Evolutionary conservation across 192 early-diverging fungal species (phyloP), one percentile per base, ranked within the genome.

Genomic region (Coemansia sp.): DNA sequence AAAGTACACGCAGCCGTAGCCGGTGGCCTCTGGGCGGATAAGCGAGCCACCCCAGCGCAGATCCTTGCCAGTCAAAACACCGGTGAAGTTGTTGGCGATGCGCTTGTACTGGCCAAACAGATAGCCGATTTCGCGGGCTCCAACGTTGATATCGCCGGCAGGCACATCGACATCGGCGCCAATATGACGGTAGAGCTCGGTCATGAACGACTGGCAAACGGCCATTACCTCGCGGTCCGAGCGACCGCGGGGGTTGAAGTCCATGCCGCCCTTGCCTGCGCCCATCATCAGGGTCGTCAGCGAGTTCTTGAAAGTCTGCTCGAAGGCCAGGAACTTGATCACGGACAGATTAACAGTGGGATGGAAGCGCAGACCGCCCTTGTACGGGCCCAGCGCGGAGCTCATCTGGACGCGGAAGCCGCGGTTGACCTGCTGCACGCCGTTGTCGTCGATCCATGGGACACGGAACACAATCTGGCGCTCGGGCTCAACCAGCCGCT

Each of bases 271-370:
- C 77, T 81, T 81, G 41, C 71, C 79, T 40, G 70, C 71, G 55
- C 78, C 78, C 67, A 81, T 81, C 69, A 70, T 73, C 41, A 81
- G 68, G n/a, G 68, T 75, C 36, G 78, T 80, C 38, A 81, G 78
- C 53, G 79, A 72, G 72, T 80, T 81, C 72, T 81, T 81, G 70
- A 81, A 81, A 39, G 69, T 79, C 68, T 81, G 80, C 65, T 81
- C 80, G 50, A 79, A 81, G 50, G 72, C 80, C 41, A 81, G 68
- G 68, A 81, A 81, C 68, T 80, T 80, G 58, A 81, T 67, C 20
- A 81, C 69, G 6, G 80, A 80, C 37, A 81, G 70, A 57, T 79
- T 81, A 68, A 81, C 80, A 5, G 80, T 68, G 10, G 78, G 80
- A 53, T 81, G 80, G 72, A 81, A 81, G 63, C 78, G 76, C 28